Evolutionary conservation across 2,329 filamentous ascomycete genomes (phyloP).

Genomic region (Herpotrichia juniperi): DNA sequence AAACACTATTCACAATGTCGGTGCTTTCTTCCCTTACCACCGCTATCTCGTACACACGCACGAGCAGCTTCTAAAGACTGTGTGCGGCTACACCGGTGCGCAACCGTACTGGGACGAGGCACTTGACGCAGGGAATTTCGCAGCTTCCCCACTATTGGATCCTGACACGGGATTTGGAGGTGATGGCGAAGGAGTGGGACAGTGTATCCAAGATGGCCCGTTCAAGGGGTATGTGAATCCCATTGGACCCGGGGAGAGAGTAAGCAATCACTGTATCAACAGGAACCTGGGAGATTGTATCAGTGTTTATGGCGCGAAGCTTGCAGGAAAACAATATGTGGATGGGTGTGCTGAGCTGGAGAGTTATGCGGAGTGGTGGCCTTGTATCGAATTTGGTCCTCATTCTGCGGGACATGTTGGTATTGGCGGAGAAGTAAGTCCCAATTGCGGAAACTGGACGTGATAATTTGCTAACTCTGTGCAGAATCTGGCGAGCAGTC

Average conservation of each 20-base stretch:
- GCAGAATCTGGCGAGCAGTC: conserved; percentile 18
- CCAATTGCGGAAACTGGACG: not conserved
- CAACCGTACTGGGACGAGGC: conserved; percentile 39
- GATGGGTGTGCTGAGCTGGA: conserved; percentile 15
- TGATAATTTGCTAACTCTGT: not conserved
- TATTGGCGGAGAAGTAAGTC: conserved; percentile 20
- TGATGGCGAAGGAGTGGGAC: conserved; percentile 12
- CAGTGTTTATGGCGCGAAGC: conserved; percentile 3
- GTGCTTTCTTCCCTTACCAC: conserved; percentile 46
- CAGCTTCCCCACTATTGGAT: conserved; percentile 16
- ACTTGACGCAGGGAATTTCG: conserved; percentile 25
- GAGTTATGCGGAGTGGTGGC: not conserved
- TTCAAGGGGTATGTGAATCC: conserved; percentile 24
- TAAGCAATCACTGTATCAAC: conserved; percentile 27
- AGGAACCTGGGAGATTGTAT: conserved; percentile 15
- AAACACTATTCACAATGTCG: conserved; percentile 13
- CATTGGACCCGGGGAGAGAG: conserved; percentile 16
- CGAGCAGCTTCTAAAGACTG: conserved; percentile 32
- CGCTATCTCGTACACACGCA: conserved; percentile 39
- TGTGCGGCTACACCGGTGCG: conserved; percentile 39
- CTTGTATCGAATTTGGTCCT: conserved; percentile 13
- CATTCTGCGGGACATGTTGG: conserved; percentile 23
- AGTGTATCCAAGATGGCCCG: conserved; percentile 24
- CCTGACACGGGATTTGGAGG: conserved; percentile 24
- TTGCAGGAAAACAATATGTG: conserved; percentile 14